Base-by-base conservation (phyloP, 805 yeast genomes). In the Ogataea kodamae region DNA sequence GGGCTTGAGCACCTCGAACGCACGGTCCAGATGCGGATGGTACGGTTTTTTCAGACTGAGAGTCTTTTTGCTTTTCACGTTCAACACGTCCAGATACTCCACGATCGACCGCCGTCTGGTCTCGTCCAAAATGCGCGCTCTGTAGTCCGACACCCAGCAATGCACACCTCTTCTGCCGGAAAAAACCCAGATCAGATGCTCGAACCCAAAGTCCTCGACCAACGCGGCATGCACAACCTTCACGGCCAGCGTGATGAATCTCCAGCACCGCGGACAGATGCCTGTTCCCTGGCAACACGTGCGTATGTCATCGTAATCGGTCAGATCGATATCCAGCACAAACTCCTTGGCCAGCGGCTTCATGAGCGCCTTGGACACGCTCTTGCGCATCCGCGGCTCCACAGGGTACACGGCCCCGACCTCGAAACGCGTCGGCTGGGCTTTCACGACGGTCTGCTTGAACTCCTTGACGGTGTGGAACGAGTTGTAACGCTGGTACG, bases 151-250 rank as follows among this genome's bases (percentile, higher is more conserved):
- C 15, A 92, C 72, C 98, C 98, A 92, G 52, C 97, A 94, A 68
- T 92, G 98, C 10, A 94, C 95, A 59, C 98, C 98, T 73, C 98
- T 84, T 68, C 98, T 82, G 28, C 98, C 98, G 1, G 96, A 87
- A 54, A 86, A 92, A 4, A 90, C 96, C 97, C 97, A 92, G 30
- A 92, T 67, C 54, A 87, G 67, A 58, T 86, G 80, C 40, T 77
- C 64, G 57, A 85, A 89, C 1, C 96, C 97, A 60, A 92, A 92
- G 59, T 90, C 97, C 31, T 86, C 87, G 33, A 75, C 64, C 33
- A 92, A 67, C 0, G 95, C 81, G 1, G 58, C 53, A 40, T 83
- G 85, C 40, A 92, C 64, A 28, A 89, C 75, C 49, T 77, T 73
- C 38, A 88, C 75, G 2, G 97, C 96, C 16, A 89, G 75, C 13